Base-by-base conservation (phyloP, 2,329 filamentous ascomycete species). In the Monosporascus sp. region DNA sequence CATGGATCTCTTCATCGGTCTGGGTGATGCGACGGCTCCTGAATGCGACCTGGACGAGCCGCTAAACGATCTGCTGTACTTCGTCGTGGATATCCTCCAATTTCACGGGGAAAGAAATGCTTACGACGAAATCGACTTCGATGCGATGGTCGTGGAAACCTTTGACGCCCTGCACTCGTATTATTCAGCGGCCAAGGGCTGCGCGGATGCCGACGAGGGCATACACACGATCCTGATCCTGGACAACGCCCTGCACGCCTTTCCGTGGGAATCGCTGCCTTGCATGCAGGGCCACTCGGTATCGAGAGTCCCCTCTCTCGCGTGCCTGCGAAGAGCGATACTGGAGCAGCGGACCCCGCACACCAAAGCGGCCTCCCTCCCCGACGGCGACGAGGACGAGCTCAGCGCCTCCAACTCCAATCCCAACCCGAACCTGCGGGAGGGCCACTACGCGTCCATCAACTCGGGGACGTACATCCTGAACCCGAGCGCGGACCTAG, bases 61-160 rank as follows among this genome's bases (percentile, higher is more conserved):
- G 0, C 74, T 99, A n/a, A 91, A 87, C 60, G 94, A 99, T 67
- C 75, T 99, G 27, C 80, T 99, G 3, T 97, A 97, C 72, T 97
- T 97, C 67, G 89, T 97, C 1, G 87, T 99, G 6, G 94, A 99
- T 64, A 92, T 97, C 50, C 78, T 99, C 3, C 94, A 97, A 68
- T 97, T 99, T 70, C 90, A 96, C 62, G 94, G 94, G 17, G 95
- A 99, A 72, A 83, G 86, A 48, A 99, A 97, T 66, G 94, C 95
- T 0, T 97, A 97, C 70, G 94, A 99, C 63, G 94, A 99, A 72
- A 89, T 99, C 58, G 93, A 97, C 70, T 96, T 97, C 66, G 94
- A 99, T 59, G 75, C 80, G 60, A 95, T 99, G 83, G 85, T 92
- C 5, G 80, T 97, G 40, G 91, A 96, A 62, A 90, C 89, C 0